Base-by-base conservation (phyloP, 2,329 filamentous ascomycete genomes). In the Acephala macrosclerotiorum region DNA sequence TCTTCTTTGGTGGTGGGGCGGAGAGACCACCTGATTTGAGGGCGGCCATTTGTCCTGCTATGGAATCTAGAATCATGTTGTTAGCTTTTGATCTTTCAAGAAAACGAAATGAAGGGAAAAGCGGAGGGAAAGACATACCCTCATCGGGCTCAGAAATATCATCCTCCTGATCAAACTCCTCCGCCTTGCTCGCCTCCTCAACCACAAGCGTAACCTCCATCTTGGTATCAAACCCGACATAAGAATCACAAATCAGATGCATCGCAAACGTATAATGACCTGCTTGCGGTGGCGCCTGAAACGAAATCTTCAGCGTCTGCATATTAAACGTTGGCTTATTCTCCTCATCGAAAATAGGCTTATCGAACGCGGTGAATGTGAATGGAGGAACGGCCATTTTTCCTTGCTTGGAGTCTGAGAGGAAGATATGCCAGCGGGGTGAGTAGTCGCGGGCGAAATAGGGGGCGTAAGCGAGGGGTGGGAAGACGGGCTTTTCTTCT, bases 91-190 rank as follows among this genome's bases (percentile, higher is more conserved):
- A 16, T n/a, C 63, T 40, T 33, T 55, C 3, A 16, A 33, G 33
- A 36, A 11, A 38, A n/a, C n/a, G 45, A 20, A 22, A n/a, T n/a
- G n/a, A n/a, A n/a, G n/a, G n/a, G n/a, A n/a, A n/a, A n/a, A n/a
- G n/a, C n/a, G n/a, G n/a, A 35, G 51, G 18, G 36, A 8, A 38
- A 57, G 56, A 83, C 90, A 83, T 85, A 97, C 96, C 96, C 84
- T 99, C 96, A 70, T 98, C 96, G 40, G 96, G 96, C 78, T 99
- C 96, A 77, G 93, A 97, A 71, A 99, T 99, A 66, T 99, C 96
- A 74, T 97, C 96, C 72, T 97, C 94, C 57, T 89, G 91, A 60
- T 88, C 87, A 76, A 97, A 89, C 71, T 91, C 87, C 22, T 87
- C 90, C 5, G 93, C 94, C 81, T 95, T 96, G 79, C 88, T 91